A percentile compares a stretch with the other conserved stretches of the same genome.
These are phyloP conservation scores for Salix caprea DNA, from an alignment of 345 rosid genomes.

Conservation along the genomic window DNA sequence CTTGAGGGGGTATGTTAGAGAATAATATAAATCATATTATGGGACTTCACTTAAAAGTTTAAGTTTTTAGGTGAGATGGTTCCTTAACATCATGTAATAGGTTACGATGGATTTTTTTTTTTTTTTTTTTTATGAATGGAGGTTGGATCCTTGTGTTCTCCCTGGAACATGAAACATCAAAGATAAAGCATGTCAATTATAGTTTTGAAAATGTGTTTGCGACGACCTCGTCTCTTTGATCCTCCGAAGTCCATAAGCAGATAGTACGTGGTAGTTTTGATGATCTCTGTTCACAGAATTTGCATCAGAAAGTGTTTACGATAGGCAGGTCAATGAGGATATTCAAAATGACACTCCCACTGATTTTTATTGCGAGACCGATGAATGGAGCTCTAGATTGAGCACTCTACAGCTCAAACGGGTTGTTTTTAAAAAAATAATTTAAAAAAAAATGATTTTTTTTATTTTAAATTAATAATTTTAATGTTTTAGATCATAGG, in stretches of 20 bases:
- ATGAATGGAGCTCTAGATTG: no score
- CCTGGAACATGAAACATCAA: not conserved
- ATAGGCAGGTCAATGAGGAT: not conserved
- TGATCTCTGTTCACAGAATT: not conserved
- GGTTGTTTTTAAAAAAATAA: no score
- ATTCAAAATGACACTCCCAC: not conserved
- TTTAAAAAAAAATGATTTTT: no score
- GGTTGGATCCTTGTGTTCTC: not conserved
- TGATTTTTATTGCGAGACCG: not conserved
- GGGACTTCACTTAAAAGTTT: no score
- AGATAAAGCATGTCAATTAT: not conserved
- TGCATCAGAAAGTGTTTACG: no score
- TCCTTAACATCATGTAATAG: no score
- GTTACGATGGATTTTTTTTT: not conserved
- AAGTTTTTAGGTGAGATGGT: no score
- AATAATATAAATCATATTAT: no score
- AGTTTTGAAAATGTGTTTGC: not conserved
- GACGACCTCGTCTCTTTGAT: not conserved
- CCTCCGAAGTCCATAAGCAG: not conserved
- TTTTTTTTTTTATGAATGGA: not conserved
- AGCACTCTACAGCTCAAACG: not conserved
- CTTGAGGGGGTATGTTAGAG: no score
- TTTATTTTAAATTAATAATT: no score
- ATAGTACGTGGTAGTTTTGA: not conserved
- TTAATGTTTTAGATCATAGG: no score